Conservation (phyloP, 768 basidiomycete species). For the Russula olivacea region DNA sequence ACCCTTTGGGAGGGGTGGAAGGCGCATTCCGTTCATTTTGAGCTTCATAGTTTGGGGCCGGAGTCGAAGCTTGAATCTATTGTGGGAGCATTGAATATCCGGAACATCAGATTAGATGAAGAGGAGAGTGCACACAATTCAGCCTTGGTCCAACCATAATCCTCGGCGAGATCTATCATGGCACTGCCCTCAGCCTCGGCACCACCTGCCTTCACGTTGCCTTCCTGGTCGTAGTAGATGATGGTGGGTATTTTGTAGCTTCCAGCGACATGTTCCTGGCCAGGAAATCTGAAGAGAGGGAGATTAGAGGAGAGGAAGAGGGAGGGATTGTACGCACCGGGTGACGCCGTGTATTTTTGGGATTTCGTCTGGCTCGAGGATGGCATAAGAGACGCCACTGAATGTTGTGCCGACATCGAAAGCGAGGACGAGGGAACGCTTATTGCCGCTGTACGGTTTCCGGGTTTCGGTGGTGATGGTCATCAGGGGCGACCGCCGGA, state of each 20-base stretch:
- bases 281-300: conserved; percentile 54
- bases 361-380: conserved; percentile 74
- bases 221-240: conserved; percentile 65
- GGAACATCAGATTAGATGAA: neutral
- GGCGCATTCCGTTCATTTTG: conserved; percentile 79
- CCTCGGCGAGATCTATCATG: conserved; percentile 59
- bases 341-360: conserved; percentile 80
- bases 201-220: conserved; percentile 63
- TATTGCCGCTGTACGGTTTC: conserved; percentile 63
- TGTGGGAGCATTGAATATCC: neutral
- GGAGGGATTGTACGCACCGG: conserved; percentile 40
- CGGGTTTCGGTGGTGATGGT: conserved; percentile 57
- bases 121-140: conserved; percentile 54
- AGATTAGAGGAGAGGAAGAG: neutral
- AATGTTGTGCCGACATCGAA: conserved; percentile 82
- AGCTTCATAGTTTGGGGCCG: conserved; percentile 73
- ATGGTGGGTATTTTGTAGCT: conserved; percentile 79
- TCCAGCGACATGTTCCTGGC: conserved; percentile 80
- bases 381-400: conserved; percentile 77
- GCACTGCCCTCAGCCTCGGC: conserved; percentile 67
- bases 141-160: conserved; percentile 69
- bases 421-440: conserved; percentile 65
- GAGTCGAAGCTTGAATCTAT: conserved; percentile 74
- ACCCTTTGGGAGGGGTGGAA: conserved; percentile 57
- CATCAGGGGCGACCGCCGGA: conserved; percentile 31